A percentile compares a stretch with the other conserved stretches of the same genome.
phyloP scores from a whole-genome alignment of 768 basidiomycete genomes.

The Suillus variegatus region DNA sequence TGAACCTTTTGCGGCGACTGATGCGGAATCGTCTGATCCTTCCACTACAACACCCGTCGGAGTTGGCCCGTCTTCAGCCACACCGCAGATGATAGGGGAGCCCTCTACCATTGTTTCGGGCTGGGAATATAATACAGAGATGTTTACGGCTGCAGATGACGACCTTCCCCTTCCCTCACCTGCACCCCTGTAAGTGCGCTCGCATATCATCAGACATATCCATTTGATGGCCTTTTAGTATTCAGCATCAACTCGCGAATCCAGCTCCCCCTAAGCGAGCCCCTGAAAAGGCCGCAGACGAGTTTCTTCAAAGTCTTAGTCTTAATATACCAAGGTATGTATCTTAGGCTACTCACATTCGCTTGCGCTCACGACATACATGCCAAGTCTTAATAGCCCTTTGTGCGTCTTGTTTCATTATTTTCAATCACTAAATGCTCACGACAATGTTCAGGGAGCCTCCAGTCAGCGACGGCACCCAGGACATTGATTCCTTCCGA shows the following conservation, averaged over 20 bases:
- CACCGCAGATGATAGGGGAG: neutral
- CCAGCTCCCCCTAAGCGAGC: constrained; percentile 22
- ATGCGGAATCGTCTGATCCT: neutral
- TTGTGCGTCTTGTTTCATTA: constrained; percentile 20
- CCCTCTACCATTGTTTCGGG: neutral
- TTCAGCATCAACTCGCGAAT: constrained; percentile 8
- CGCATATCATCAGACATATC: neutral
- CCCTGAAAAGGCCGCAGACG: constrained; percentile 24
- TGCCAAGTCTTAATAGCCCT: constrained; percentile 24
- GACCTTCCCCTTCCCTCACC: neutral
- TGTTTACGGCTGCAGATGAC: neutral
- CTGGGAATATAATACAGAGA: neutral
- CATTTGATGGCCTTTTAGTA: neutral
- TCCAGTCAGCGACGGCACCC: neutral
- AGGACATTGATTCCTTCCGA: constrained; percentile 9
- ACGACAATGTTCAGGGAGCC: constrained; percentile 19
- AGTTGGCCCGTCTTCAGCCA: neutral
- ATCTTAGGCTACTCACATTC: neutral
- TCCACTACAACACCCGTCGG: too few relatives aligned
- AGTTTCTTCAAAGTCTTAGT: constrained; percentile 28
- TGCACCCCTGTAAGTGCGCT: neutral
- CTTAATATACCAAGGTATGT: constrained; percentile 28
- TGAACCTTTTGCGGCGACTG: neutral
- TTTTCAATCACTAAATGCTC: neutral
- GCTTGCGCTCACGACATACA: neutral